Evolutionary conservation across 176 grass and related monocot species (phyloP).

Genomic region (Elaeis guineensis): DNA sequence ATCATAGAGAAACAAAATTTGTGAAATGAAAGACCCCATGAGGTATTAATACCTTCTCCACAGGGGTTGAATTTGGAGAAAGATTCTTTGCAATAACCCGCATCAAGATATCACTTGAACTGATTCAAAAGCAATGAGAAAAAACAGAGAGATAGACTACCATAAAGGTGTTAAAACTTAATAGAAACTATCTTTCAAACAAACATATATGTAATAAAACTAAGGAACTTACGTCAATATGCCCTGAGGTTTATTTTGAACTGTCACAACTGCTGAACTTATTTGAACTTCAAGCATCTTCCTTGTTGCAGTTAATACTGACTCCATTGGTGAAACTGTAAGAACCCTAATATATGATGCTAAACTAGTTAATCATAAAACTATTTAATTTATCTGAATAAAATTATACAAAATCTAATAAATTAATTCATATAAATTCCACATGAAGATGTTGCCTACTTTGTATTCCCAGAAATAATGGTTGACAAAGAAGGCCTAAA

Average conservation of each 20-base stretch:
- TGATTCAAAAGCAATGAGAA: background rate
- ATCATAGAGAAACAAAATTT: too few species aligned
- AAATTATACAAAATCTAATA: too few species aligned
- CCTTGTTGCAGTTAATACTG: conserved; percentile 49
- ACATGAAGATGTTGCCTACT: conserved; percentile 26
- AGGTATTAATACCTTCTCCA: conserved; percentile 36
- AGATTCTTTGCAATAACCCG: conserved; percentile 52
- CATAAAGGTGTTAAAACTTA: background rate
- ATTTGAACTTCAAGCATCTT: conserved; percentile 60
- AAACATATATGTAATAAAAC: background rate
- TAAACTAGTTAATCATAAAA: background rate
- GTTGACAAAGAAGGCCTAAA: conserved; percentile 53
- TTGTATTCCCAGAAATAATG: conserved; percentile 37
- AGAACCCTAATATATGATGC: conserved; percentile 31
- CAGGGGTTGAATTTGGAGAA: conserved; percentile 29
- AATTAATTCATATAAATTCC: background rate
- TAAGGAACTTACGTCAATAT: conserved; percentile 58
- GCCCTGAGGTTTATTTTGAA: conserved; percentile 47
- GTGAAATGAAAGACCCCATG: background rate
- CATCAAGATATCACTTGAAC: conserved; percentile 84
- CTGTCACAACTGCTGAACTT: conserved; percentile 46
- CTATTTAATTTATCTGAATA: background rate
- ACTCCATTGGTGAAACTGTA: conserved; percentile 44
- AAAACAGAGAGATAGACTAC: conserved; percentile 1
- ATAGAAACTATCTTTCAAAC: background rate